These are phyloP conservation scores for Iris pallida DNA, from an alignment of 116 monocot genomes.

Conservation along the genomic window DNA sequence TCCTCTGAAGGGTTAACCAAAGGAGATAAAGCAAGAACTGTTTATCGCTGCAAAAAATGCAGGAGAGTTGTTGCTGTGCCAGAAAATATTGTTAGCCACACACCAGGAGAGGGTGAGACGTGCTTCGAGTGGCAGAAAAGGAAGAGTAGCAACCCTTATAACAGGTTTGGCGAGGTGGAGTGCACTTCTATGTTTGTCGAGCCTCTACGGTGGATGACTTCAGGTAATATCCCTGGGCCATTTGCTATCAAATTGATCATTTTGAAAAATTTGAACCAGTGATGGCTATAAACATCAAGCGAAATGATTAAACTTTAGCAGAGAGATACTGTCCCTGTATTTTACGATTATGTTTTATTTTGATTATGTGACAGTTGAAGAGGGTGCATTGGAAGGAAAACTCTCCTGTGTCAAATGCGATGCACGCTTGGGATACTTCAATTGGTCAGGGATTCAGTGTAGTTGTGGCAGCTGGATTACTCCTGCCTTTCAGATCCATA, in stretches of 20 bases:
- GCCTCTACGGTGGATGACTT: slow-evolving; percentile 81
- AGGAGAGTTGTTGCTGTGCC: slow-evolving; percentile 70
- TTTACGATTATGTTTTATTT: not conserved
- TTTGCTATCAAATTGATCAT: not conserved
- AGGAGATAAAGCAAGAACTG: slow-evolving; percentile 17
- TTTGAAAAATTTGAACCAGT: not conserved
- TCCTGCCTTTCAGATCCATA: slow-evolving; percentile 91
- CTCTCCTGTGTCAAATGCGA: slow-evolving; percentile 72
- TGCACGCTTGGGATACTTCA: slow-evolving; percentile 85
- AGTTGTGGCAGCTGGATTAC: slow-evolving; percentile 96
- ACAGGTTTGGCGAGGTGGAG: slow-evolving; percentile 31
- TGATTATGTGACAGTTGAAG: slow-evolving; percentile 49
- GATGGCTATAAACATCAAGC: not conserved
- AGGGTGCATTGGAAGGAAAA: slow-evolving; percentile 88
- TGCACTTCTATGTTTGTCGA: slow-evolving; percentile 86
- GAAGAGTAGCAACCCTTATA: slow-evolving; percentile 33
- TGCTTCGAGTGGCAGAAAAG: slow-evolving; percentile 72
- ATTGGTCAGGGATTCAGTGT: slow-evolving; percentile 94
- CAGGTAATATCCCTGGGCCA: slow-evolving; percentile 35
- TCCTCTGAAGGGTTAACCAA: slow-evolving; percentile 14
- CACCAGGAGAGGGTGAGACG: slow-evolving; percentile 68
- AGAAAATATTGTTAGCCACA: slow-evolving; percentile 70
- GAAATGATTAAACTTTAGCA: too few species aligned
- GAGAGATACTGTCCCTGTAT: not conserved
- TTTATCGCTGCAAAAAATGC: slow-evolving; percentile 88